Evolutionary conservation across 305 asterid species (phyloP).

Genomic region (Fraxinus velutina): DNA sequence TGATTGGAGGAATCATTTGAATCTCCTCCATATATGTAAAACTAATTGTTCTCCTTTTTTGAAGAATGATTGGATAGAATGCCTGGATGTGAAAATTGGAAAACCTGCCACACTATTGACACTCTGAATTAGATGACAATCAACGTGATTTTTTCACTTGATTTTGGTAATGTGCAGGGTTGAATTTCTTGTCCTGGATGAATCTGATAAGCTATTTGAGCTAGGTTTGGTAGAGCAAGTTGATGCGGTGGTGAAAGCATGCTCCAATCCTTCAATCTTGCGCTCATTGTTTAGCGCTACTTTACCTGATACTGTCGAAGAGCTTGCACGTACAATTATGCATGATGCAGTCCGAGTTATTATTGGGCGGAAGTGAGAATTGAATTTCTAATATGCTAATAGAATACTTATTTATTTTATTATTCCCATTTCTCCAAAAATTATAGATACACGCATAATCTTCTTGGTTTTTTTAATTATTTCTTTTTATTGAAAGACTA

Average conservation of each 20-base stretch:
- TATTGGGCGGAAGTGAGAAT: conserved; percentile 80
- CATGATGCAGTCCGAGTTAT: conserved; percentile 86
- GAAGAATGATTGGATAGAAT: neutral
- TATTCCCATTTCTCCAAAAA: neutral
- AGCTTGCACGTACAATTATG: conserved; percentile 91
- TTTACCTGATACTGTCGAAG: conserved; percentile 85
- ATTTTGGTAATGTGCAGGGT: conserved; percentile 49
- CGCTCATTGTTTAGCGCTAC: conserved; percentile 89
- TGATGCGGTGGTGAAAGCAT: conserved; percentile 85
- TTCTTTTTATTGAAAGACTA: neutral
- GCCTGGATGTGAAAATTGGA: neutral
- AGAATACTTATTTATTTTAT: neutral
- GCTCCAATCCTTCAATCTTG: conserved; percentile 82
- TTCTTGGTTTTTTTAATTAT: neutral
- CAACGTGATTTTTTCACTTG: neutral
- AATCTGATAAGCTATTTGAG: conserved; percentile 89
- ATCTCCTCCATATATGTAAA: neutral
- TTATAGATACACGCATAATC: neutral
- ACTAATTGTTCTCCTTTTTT: neutral
- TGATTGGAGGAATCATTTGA: neutral
- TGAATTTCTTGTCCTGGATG: conserved; percentile 84
- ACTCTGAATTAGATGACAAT: neutral
- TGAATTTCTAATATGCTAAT: neutral
- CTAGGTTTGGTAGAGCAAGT: conserved; percentile 81
- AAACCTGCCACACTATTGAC: conserved; percentile 6